phyloP scores from a whole-genome alignment of 1,139 yeast genomes.

The Hansenula sp. region DNA sequence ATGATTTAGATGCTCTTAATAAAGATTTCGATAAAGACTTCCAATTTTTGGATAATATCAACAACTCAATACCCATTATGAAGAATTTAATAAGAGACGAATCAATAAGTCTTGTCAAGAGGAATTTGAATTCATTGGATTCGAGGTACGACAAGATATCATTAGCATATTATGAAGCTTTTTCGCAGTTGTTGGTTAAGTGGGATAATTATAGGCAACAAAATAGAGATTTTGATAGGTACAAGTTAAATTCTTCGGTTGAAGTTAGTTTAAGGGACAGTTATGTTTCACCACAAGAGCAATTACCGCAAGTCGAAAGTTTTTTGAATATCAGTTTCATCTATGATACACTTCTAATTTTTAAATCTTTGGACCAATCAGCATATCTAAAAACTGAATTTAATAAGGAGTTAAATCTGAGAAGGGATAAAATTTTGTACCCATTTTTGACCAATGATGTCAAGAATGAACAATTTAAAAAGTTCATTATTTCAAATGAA shows the following conservation, averaged over 20 bases:
- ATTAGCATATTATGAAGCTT: slow-evolving; percentile 48
- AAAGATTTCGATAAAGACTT: slow-evolving; percentile 65
- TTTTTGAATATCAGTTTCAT: slow-evolving; percentile 57
- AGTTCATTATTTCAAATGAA: slow-evolving; percentile 24
- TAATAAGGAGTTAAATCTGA: slow-evolving; percentile 68
- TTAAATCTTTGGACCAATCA: slow-evolving; percentile 64
- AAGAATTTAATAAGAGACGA: slow-evolving; percentile 75
- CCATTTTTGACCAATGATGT: slow-evolving; percentile 44
- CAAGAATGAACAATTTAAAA: slow-evolving; percentile 20
- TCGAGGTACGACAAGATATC: slow-evolving; percentile 61
- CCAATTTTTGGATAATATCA: slow-evolving; percentile 68
- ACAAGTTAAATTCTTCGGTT: slow-evolving; percentile 80
- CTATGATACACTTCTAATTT: slow-evolving; percentile 81
- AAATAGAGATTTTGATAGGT: slow-evolving; percentile 46
- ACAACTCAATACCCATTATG: slow-evolving; percentile 74
- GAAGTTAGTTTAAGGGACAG: slow-evolving; percentile 70
- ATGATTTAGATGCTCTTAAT: slow-evolving; percentile 66
- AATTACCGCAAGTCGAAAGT: slow-evolving; percentile 22
- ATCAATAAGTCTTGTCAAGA: slow-evolving; percentile 66
- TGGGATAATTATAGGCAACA: slow-evolving; percentile 47
- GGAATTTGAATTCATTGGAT: slow-evolving; percentile 66
- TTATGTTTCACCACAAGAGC: slow-evolving; percentile 19
- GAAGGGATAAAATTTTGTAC: slow-evolving; percentile 67
- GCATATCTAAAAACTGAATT: slow-evolving; percentile 58
- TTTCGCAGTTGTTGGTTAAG: slow-evolving; percentile 46